Conservation (phyloP, 2,329 filamentous ascomycete species). For the Neoascochyta sp. region DNA sequence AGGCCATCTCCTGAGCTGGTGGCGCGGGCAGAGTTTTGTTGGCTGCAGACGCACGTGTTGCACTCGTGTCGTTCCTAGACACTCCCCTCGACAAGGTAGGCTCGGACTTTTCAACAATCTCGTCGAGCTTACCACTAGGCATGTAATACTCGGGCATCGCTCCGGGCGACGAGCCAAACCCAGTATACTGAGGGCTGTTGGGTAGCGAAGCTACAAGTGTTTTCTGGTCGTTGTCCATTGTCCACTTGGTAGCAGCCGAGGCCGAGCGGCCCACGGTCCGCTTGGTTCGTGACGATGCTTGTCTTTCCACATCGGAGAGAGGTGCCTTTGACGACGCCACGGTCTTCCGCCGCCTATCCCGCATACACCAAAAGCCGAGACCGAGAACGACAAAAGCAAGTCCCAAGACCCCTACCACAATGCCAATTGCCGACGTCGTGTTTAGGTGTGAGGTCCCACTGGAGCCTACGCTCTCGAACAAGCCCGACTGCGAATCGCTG, state of each 20-base stretch:
- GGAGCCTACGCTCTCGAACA: too few relatives aligned
- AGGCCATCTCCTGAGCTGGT: conserved; percentile 15
- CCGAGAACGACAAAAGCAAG: conserved; percentile 19
- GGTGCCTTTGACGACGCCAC: conserved; percentile 14
- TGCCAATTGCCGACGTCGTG: conserved; percentile 21
- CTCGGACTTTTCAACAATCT: too few relatives aligned
- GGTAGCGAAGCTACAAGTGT: conserved; percentile 24
- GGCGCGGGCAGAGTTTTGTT: conserved; percentile 12
- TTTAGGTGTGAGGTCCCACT: conserved; percentile 17
- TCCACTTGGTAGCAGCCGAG: conserved; percentile 17
- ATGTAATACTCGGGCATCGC: too few relatives aligned
- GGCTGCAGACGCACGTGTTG: too few relatives aligned
- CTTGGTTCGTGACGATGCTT: too few relatives aligned
- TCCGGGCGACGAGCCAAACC: too few relatives aligned
- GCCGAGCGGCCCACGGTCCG: conserved; percentile 10
- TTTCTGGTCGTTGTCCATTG: conserved; percentile 18
- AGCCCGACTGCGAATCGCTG: conserved; percentile 11
- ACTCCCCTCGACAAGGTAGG: too few relatives aligned
- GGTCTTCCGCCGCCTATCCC: conserved; percentile 10
- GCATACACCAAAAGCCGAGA: conserved; percentile 23
- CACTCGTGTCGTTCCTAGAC: too few relatives aligned
- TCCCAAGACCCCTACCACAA: conserved; percentile 24
- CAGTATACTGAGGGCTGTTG: conserved; percentile 22
- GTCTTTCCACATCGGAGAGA: too few relatives aligned
- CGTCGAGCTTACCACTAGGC: too few relatives aligned